Percentiles rank a stretch among this genome's conserved stretches.
Evolutionary conservation across 257 asterid species (phyloP).

Genomic region (Nicotiana obtusifolia): DNA sequence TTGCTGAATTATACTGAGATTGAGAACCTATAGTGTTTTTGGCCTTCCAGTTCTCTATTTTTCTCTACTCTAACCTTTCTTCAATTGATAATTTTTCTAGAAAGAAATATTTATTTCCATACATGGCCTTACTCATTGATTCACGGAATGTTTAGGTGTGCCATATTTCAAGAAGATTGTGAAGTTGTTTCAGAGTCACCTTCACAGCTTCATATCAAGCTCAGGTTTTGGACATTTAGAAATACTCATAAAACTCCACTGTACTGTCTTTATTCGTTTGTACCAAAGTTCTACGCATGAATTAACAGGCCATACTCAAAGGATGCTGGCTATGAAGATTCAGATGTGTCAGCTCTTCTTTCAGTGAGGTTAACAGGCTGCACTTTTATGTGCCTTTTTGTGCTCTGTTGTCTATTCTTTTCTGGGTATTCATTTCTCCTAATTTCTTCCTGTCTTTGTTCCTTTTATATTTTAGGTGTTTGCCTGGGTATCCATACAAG

Average conservation of each 20-base stretch:
- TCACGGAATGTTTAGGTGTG: conserved; percentile 53
- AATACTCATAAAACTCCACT: not conserved
- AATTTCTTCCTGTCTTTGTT: not conserved
- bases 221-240: conserved; percentile 55
- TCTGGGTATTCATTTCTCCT: not conserved
- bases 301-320: conserved; percentile 83
- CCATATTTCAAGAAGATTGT: conserved; percentile 95
- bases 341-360: conserved; percentile 75
- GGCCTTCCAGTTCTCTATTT: not conserved
- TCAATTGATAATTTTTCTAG: not conserved
- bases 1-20: not conserved
- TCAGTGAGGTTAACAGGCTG: conserved; percentile 63
- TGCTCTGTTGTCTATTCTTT: not conserved
- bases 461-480: conserved; percentile 42
- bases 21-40: not conserved
- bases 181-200: conserved; percentile 59
- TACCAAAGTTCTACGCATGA: conserved; percentile 13
- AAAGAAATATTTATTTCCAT: not conserved
- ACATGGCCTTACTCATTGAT: conserved; percentile 14
- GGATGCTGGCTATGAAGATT: conserved; percentile 85
- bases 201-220: conserved; percentile 61
- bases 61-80: not conserved
- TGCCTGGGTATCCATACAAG: conserved; percentile 89
- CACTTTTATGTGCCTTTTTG: not conserved
- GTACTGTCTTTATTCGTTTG: not conserved